These are phyloP conservation scores for Stephania yunnanensis DNA, from an alignment of 164 flowering plant species.

Conservation along the genomic window DNA sequence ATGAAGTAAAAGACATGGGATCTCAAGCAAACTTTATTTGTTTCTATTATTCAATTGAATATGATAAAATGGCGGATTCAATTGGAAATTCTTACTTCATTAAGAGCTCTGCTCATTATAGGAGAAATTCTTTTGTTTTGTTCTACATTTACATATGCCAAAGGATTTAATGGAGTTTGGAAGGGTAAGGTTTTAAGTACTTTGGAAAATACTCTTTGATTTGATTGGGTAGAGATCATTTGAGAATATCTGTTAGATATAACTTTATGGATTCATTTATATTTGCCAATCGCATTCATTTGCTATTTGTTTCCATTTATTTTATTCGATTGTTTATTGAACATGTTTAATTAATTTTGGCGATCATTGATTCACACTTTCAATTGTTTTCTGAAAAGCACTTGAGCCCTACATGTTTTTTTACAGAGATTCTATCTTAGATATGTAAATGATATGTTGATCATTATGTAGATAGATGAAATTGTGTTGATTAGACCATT, in stretches of 20 bases:
- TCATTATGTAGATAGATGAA: slow-evolving; percentile 9
- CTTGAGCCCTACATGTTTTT: neutral
- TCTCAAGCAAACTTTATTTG: neutral
- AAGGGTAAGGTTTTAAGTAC: neutral
- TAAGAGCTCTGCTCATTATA: neutral
- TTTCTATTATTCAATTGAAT: neutral
- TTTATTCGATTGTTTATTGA: neutral
- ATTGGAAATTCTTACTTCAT: neutral
- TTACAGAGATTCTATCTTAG: slow-evolving; percentile 13
- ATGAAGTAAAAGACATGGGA: neutral
- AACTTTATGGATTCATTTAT: neutral
- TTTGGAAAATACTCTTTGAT: neutral
- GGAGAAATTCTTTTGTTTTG: neutral
- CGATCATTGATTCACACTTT: neutral
- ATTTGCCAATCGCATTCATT: slow-evolving; percentile 1
- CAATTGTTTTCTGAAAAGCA: neutral
- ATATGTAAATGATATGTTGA: slow-evolving; percentile 10
- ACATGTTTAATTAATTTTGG: neutral
- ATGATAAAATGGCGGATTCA: neutral
- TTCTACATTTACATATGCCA: too few relatives aligned
- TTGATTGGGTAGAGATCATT: neutral
- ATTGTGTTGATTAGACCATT: neutral
- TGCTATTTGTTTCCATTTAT: neutral
- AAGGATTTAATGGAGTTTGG: neutral
- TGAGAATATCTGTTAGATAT: neutral